Base-by-base conservation (phyloP, 768 basidiomycete species). In the Boletus rufocinnamomeus region DNA sequence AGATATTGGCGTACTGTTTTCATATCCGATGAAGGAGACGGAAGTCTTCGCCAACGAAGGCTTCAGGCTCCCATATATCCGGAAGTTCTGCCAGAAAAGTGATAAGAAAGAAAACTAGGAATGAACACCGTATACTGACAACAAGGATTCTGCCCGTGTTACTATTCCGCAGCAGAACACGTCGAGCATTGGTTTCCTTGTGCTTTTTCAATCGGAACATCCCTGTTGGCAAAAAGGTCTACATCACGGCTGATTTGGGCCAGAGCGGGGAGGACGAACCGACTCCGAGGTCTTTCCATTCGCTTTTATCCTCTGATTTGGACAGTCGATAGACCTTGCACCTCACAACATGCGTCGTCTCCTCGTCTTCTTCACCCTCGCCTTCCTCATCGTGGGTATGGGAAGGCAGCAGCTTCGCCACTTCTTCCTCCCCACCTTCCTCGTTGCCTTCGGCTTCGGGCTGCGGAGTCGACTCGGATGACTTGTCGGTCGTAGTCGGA, bases 291-390 rank as follows among this genome's bases (percentile, higher is more conserved):
- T 88, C 87, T 27, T 72, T 77, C 90, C 89, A 92, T 32, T 79
- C 77, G 41, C 69, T 60, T 54, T 72, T 61, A 58, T 79, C 69
- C 59, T 81, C 80, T 14, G 77, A 75, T 71, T 82, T 85, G 59
- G 74, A 74, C 68, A 91, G 65, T 67, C 80, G 82, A 67, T 77
- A 90, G 27, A 85, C 84, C 69, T 88, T 91, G 49, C 82, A 73
- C 69, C 78, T 83, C 49, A 83, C 76, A 46, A 76, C 72, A 69
- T 88, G 79, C 30, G 74, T 73, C 4, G 88, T 91, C 58, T 84
- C 84, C 66, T 93, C 91, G 41, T 87, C 80, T 68, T 93, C 88
- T 73, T 93, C 91, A 30, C 91, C 91, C 65, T 86, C 86, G 13
- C 91, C 90, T 59, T 89, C 89, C 53, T 77, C 77, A 62, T 89